phyloP scores from a whole-genome alignment of 2,329 filamentous ascomycete genomes.

The Pseudogymnoascus sp. region DNA sequence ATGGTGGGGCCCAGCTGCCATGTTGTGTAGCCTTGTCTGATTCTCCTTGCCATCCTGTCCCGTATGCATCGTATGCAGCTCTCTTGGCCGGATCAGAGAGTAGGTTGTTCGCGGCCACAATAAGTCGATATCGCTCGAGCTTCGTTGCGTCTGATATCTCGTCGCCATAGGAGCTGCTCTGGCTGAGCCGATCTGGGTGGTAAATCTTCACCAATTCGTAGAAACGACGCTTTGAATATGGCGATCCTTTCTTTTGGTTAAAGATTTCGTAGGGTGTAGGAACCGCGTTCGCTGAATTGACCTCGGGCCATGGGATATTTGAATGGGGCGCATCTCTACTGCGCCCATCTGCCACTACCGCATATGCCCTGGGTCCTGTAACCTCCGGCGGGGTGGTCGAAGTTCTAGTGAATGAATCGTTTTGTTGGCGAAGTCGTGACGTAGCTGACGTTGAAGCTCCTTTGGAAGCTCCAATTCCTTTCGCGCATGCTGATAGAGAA shows the following conservation, averaged over 20 bases:
- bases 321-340: constrained; percentile 28
- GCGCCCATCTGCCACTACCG: constrained; percentile 29
- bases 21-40: constrained; percentile 19
- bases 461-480: constrained; percentile 25
- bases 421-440: constrained; percentile 20
- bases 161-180: constrained; percentile 30
- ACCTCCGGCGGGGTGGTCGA: constrained; percentile 10
- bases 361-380: constrained; percentile 25
- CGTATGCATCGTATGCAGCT: constrained; percentile 71
- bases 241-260: constrained; percentile 45
- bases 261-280: constrained; percentile 86
- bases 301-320: constrained; percentile 25
- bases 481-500: constrained; percentile 31
- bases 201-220: constrained; percentile 93
- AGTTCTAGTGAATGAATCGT: constrained; percentile 12
- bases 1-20: constrained; percentile 16
- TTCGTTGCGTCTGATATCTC: constrained; percentile 51
- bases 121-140: constrained; percentile 81
- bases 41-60: constrained; percentile 65
- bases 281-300: constrained; percentile 21
- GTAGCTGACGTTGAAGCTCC: constrained; percentile 22
- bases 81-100: constrained; percentile 74
- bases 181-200: constrained; percentile 66
- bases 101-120: constrained; percentile 81
- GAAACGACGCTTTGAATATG: constrained; percentile 77